Evolutionary conservation across 83 land plant genomes (phyloP).

Genomic region (Picea engelmannii): DNA sequence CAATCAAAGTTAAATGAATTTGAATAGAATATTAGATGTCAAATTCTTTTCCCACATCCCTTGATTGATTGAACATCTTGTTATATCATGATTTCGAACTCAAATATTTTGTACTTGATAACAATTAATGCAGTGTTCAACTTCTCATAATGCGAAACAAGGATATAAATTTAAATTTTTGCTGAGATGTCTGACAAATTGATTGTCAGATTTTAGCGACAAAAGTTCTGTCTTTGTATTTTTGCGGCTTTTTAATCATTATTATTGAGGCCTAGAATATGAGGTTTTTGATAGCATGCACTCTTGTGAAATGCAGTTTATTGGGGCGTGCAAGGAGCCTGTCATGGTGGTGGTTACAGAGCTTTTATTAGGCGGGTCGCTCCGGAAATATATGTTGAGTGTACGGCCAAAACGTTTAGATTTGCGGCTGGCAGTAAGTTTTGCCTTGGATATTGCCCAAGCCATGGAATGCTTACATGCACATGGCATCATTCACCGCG

Average conservation of each 20-base stretch:
- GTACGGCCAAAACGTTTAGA: conserved; percentile 75
- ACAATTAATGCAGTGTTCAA: not conserved
- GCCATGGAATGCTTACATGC: conserved; percentile 92
- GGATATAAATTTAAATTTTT: not conserved
- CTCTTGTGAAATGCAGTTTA: conserved; percentile 49
- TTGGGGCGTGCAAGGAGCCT: conserved; percentile 93
- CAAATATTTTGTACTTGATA: not conserved
- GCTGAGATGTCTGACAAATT: not conserved
- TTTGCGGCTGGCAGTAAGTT: conserved; percentile 56
- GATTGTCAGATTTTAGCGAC: not conserved
- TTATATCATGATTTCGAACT: not conserved
- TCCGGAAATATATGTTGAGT: conserved; percentile 71
- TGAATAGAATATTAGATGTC: not conserved
- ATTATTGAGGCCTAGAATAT: not conserved
- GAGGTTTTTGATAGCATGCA: conserved; percentile 2
- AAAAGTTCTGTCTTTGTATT: not conserved
- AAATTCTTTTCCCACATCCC: not conserved
- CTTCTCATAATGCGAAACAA: no score
- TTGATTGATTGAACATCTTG: conserved; percentile 11
- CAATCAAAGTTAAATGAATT: not conserved
- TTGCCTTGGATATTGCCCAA: conserved; percentile 87
- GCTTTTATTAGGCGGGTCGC: conserved; percentile 74
- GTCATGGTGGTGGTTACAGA: conserved; percentile 90
- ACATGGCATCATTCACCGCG: conserved; percentile 90
- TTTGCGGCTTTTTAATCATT: not conserved